Evolutionary conservation across 1,139 yeast species (phyloP), one percentile per base, ranked within the genome.

Genomic region (Barnettozyma hawaiiensis): DNA sequence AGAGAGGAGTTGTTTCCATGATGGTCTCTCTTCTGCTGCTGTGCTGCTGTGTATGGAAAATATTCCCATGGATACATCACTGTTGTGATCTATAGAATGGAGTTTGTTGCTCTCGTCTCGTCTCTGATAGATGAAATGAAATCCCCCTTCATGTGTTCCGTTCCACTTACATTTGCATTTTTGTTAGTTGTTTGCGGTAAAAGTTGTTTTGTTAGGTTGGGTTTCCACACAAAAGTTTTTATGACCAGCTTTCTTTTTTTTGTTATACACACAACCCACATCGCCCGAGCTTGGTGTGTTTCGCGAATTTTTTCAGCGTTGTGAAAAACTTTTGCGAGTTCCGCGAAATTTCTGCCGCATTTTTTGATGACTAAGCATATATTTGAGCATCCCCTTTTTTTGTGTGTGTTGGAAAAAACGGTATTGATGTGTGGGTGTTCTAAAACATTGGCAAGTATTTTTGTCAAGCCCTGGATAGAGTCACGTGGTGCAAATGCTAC

Each of bases 91-190:
- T 11, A 14, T 15, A 28, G 31, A 29, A 16, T 16, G 4, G 29
- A 5, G 16, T 26, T 6, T 7, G 16, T 3, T 26, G 29, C 29
- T 14, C 29, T 26, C 14, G 5, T 26, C 29, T 26, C n/a, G n/a
- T n/a, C n/a, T n/a, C n/a, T n/a, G n/a, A n/a, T 26, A 5, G 10
- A 26, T 26, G 14, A 24, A 26, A n/a, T n/a, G 29, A n/a, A n/a
- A n/a, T n/a, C 33, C 7, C 11, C 18, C 22, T 21, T 31, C 33
- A 10, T 19, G 42, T 27, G 24, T 26, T 24, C 27, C 19, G n/a
- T 39, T 35, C 46, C 47, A 56, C 60, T 56, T 54, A 54, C 58
- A 54, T 54, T 50, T 56, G 59, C 60, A 56, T 54, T 54, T 52
- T 49, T 52, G 51, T 42, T 42, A 38, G 47, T 47, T 41, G 43